Evolutionary conservation across 1,139 yeast species (phyloP).

Genomic region (Pneumocystis canis): DNA sequence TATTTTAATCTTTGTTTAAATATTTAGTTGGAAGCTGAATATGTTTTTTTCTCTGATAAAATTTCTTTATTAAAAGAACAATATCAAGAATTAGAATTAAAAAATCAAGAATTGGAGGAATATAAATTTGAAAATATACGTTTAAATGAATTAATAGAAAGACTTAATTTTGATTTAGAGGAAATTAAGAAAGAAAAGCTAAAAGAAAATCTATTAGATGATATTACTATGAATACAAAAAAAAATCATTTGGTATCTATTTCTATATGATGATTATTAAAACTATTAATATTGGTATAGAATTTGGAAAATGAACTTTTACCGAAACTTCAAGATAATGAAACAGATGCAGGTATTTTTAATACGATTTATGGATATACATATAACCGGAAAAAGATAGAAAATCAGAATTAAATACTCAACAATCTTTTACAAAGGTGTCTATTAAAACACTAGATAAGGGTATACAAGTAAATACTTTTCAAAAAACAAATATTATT

Average conservation of each 20-base stretch:
- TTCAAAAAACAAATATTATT: neutral
- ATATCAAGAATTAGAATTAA: neutral
- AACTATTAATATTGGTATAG: neutral
- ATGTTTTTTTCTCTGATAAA: neutral
- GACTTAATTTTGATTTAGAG: neutral
- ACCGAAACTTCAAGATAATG: neutral
- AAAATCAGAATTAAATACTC: neutral
- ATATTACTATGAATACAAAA: neutral
- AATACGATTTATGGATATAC: neutral
- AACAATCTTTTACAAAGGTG: neutral
- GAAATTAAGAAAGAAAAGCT: neutral
- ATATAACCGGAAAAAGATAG: neutral
- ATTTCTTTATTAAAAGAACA: neutral
- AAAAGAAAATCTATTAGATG: neutral
- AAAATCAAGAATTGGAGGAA: neutral
- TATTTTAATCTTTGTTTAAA: neutral
- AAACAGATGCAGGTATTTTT: neutral
- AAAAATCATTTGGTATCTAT: neutral
- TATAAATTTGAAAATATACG: neutral
- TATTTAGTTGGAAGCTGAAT: neutral
- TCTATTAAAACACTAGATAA: neutral
- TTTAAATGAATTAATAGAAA: neutral
- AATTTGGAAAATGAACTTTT: neutral
- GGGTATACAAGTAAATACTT: neutral
- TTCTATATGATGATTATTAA: neutral